phyloP scores from a whole-genome alignment of 371 early-diverging fungal species.

The Mucor plumbeus region DNA sequence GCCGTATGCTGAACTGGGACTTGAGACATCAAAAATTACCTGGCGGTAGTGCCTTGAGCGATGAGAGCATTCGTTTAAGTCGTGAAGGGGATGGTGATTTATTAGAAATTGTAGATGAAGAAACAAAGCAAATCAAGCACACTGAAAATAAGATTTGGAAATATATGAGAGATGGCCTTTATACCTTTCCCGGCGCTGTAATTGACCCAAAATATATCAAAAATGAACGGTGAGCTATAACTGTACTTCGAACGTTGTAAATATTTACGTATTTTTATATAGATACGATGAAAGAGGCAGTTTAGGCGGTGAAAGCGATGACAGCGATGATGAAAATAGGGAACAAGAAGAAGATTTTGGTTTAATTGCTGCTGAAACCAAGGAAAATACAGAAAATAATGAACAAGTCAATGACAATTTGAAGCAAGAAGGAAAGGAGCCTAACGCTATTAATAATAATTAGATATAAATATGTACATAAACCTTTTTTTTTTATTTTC shows the following conservation, averaged over 20 bases:
- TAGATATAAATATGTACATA: slow-evolving; percentile 2
- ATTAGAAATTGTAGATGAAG: slow-evolving; percentile 16
- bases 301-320: slow-evolving; percentile 13
- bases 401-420: background rate
- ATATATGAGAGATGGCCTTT: slow-evolving; percentile 44
- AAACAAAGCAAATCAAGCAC: slow-evolving; percentile 16
- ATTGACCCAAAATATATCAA: slow-evolving; percentile 36
- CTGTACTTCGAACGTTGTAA: background rate
- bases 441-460: background rate
- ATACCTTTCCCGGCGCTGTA: slow-evolving; percentile 55
- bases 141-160: slow-evolving; percentile 33
- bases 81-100: slow-evolving; percentile 22
- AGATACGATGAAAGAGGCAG: slow-evolving; percentile 25
- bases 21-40: slow-evolving; percentile 58
- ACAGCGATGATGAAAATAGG: slow-evolving; percentile 10
- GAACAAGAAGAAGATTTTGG: background rate
- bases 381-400: background rate
- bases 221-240: slow-evolving; percentile 17
- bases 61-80: slow-evolving; percentile 34
- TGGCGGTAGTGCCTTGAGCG: slow-evolving; percentile 53
- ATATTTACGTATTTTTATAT: background rate
- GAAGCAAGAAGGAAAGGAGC: background rate
- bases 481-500: background rate
- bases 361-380: background rate
- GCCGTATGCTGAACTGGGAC: slow-evolving; percentile 79